Evolutionary conservation across 768 basidiomycete species (phyloP).

Genomic region (Leccinum subgranulosum): DNA sequence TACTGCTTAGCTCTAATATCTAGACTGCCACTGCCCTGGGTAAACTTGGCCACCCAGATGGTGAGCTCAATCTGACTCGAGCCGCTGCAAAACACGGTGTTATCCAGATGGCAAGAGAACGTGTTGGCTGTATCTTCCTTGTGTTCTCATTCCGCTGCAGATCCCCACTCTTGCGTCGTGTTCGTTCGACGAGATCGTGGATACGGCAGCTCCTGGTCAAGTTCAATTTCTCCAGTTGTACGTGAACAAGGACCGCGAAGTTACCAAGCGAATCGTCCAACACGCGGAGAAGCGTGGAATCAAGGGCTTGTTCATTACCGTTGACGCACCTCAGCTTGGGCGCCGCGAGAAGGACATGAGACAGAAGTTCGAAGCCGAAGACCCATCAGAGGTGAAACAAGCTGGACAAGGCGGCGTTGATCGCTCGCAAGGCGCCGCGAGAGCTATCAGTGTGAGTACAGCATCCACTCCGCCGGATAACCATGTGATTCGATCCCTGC

Average conservation of each 20-base stretch:
- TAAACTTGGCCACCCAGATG: slow-evolving; percentile 94
- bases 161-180: slow-evolving; percentile 95
- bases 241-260: slow-evolving; percentile 85
- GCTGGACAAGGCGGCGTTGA: slow-evolving; percentile 56
- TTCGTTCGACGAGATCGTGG: slow-evolving; percentile 94
- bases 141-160: slow-evolving; percentile 37
- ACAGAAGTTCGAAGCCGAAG: slow-evolving; percentile 87
- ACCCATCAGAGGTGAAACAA: slow-evolving; percentile 40
- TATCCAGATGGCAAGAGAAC: slow-evolving; percentile 61
- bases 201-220: slow-evolving; percentile 77
- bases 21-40: slow-evolving; percentile 84
- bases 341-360: slow-evolving; percentile 96
- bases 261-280: slow-evolving; percentile 83
- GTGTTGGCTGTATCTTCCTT: background rate
- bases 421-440: slow-evolving; percentile 86
- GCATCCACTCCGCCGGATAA: background rate
- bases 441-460: slow-evolving; percentile 78
- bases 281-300: slow-evolving; percentile 90
- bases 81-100: slow-evolving; percentile 79
- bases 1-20: slow-evolving; percentile 4
- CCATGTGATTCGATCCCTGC: background rate
- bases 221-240: slow-evolving; percentile 84
- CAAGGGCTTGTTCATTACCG: slow-evolving; percentile 94
- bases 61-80: slow-evolving; percentile 86
- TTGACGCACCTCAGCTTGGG: slow-evolving; percentile 95